Percentiles rank a stretch among this genome's conserved stretches.
phyloP scores from a whole-genome alignment of 2,329 filamentous ascomycete species.

The Aspergillus aculeatus region DNA sequence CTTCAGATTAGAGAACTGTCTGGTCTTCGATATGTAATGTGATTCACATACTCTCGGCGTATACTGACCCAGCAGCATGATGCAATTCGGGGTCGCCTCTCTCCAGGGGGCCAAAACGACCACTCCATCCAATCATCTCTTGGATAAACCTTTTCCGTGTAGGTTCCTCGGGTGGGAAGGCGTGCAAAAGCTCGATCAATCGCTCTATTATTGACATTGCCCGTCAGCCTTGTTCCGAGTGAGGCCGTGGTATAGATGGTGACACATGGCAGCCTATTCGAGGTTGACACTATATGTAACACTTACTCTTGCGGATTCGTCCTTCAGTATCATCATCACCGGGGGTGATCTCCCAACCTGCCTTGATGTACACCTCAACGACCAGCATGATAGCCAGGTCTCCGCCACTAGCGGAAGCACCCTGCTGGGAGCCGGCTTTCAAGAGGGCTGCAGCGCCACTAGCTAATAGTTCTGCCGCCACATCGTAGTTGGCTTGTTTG shows the following conservation, averaged over 20 bases:
- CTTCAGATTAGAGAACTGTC: conserved; percentile 10
- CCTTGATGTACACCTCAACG: conserved; percentile 87
- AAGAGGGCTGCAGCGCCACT: conserved; percentile 82
- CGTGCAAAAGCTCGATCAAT: conserved; percentile 72
- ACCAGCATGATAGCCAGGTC: conserved; percentile 84
- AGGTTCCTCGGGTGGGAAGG: conserved; percentile 80
- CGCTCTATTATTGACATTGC: conserved; percentile 41
- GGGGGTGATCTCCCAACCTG: conserved; percentile 64
- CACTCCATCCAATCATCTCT: conserved; percentile 85
- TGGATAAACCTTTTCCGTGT: conserved; percentile 89
- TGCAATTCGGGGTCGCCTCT: conserved; percentile 93
- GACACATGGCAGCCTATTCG: not conserved
- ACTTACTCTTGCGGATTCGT: conserved; percentile 60
- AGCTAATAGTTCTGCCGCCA: conserved; percentile 82
- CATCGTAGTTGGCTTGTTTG: conserved; percentile 78
- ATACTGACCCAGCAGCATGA: conserved; percentile 82
- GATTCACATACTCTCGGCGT: conserved; percentile 65
- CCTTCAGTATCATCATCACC: conserved; percentile 56
- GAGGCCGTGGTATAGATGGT: not conserved
- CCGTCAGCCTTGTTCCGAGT: not conserved
- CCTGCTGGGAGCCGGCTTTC: conserved; percentile 61
- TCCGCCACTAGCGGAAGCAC: conserved; percentile 89
- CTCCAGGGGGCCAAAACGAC: conserved; percentile 79
- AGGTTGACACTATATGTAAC: not conserved
- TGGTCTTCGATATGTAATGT: not conserved